Percentiles rank a stretch among this genome's conserved stretches.
Evolutionary conservation across 176 grass and related monocot genomes (phyloP).

Genomic region (Metroxylon sagu): DNA sequence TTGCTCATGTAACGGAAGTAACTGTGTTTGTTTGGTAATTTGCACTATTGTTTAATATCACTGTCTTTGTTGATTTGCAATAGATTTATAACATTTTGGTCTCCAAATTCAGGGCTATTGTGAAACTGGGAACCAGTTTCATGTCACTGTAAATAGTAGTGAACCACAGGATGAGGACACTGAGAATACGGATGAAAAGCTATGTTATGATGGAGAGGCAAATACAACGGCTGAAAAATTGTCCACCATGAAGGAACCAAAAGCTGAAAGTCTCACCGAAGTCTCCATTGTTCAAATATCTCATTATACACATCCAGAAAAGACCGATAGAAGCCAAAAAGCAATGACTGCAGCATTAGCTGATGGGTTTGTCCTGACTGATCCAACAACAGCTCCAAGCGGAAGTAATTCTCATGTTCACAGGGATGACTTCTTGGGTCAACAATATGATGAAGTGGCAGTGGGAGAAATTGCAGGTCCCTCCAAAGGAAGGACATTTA

Average conservation of each 20-base stretch:
- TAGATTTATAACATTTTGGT: background rate
- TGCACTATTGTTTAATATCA: too few species aligned
- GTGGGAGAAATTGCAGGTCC: conserved; percentile 17
- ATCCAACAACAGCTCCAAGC: conserved; percentile 4
- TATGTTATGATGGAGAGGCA: background rate
- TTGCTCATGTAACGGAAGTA: too few species aligned
- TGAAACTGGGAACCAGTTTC: conserved; percentile 18
- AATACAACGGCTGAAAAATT: conserved; percentile 20
- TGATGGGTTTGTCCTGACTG: background rate
- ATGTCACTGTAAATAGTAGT: conserved; percentile 18
- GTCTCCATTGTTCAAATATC: conserved; percentile 12
- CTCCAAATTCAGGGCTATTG: conserved; percentile 22
- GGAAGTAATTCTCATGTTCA: conserved; percentile 14
- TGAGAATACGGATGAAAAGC: conserved; percentile 23
- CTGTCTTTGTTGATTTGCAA: too few species aligned
- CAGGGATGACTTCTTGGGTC: conserved; percentile 21
- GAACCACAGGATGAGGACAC: conserved; percentile 18
- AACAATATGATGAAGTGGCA: conserved; percentile 12
- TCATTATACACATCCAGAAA: background rate
- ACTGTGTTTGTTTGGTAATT: too few species aligned
- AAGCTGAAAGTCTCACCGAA: conserved; percentile 13
- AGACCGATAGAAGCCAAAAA: conserved; percentile 8
- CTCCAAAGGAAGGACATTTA: conserved; percentile 18
- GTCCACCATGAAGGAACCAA: background rate
- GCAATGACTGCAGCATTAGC: conserved; percentile 14